A percentile compares a stretch with the other conserved stretches of the same genome.
Evolutionary conservation across 1,284 basidiomycete genomes (phyloP).

Genomic region (Psilocybe mexicana): DNA sequence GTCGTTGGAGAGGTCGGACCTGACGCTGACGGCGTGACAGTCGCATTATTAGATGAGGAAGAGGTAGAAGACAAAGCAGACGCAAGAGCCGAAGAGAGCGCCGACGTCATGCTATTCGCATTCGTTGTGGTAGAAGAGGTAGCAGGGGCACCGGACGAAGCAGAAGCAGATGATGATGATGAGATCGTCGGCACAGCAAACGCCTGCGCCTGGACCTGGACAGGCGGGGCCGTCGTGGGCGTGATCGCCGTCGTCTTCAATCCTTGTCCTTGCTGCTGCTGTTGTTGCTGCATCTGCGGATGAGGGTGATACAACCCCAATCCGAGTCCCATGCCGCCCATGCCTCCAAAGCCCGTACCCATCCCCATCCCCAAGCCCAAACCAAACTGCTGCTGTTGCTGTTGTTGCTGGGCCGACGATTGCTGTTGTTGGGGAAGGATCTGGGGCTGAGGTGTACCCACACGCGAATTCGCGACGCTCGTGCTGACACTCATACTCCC

Average conservation of each 20-base stretch:
- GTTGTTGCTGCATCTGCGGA: neutral
- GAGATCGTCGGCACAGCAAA: neutral
- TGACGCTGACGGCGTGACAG: too few relatives aligned
- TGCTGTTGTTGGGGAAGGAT: neutral
- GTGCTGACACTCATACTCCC: constrained; percentile 23
- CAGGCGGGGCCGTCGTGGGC: neutral
- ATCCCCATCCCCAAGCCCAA: neutral
- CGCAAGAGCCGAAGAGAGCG: too few relatives aligned
- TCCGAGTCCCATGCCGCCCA: too few relatives aligned
- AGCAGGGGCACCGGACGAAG: neutral
- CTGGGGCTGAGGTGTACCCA: constrained; percentile 33
- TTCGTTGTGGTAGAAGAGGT: neutral
- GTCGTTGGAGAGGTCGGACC: too few relatives aligned
- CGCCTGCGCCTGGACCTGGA: neutral
- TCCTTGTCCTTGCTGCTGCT: neutral
- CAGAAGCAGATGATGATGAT: too few relatives aligned
- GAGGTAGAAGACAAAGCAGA: too few relatives aligned
- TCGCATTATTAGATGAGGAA: too few relatives aligned
- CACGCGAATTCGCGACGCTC: constrained; percentile 26
- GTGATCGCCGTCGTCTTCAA: neutral
- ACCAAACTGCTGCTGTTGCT: constrained; percentile 1
- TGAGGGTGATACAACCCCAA: neutral
- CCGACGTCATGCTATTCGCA: neutral
- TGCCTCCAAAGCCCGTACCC: too few relatives aligned
- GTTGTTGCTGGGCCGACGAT: neutral